Evolutionary conservation across 2,329 filamentous ascomycete species (phyloP).

Genomic region (Myotisia sp.): DNA sequence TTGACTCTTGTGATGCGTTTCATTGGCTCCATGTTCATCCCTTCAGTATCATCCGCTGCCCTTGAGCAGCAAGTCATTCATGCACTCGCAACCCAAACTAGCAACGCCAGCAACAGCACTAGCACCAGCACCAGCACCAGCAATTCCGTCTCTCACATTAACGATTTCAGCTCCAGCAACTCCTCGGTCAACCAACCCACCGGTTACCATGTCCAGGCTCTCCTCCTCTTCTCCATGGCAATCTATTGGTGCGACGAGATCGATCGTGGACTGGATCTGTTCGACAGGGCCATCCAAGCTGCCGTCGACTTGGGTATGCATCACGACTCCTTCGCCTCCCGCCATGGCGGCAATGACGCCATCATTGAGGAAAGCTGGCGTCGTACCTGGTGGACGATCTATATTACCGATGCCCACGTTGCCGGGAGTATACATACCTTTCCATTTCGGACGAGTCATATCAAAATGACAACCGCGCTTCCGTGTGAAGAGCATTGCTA

Average conservation of each 20-base stretch:
- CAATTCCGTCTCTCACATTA: conserved; percentile 9
- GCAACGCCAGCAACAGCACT: background rate
- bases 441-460: conserved; percentile 9
- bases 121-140: conserved; percentile 11
- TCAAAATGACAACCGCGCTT: conserved; percentile 17
- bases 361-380: conserved; percentile 33
- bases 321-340: conserved; percentile 17
- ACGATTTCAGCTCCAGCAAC: conserved; percentile 1
- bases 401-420: conserved; percentile 62
- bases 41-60: conserved; percentile 2
- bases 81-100: conserved; percentile 2
- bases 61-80: conserved; percentile 4
- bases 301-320: conserved; percentile 17
- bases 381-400: conserved; percentile 32
- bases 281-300: conserved; percentile 6
- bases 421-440: conserved; percentile 41
- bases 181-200: background rate
- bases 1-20: conserved; percentile 19
- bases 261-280: conserved; percentile 4
- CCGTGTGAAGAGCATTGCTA: conserved; percentile 22
- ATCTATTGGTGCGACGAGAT: conserved; percentile 10
- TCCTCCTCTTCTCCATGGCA: conserved; percentile 16
- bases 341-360: conserved; percentile 40
- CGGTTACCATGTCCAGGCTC: conserved; percentile 15
- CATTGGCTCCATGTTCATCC: conserved; percentile 17